Conservation (phyloP, 148 eudicot genomes). For the Nyssa sinensis region DNA sequence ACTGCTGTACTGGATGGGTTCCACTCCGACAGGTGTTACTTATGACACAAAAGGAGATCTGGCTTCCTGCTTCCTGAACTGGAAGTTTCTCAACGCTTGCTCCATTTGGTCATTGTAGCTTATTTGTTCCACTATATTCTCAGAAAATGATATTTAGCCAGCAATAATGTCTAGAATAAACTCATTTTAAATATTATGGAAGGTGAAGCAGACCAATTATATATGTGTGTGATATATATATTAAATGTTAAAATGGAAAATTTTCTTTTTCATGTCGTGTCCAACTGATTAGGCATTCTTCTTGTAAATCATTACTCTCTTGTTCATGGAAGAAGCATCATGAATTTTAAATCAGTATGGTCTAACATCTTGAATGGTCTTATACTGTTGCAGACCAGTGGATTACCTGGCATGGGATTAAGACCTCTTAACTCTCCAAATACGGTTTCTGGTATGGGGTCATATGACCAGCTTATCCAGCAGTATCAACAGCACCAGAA, state of each 20-base stretch:
- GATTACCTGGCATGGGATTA: conserved; percentile 52
- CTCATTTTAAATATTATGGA: background rate
- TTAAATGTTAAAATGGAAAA: background rate
- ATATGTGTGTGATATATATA: no score
- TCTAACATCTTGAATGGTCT: background rate
- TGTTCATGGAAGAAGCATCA: no score
- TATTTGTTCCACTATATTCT: background rate
- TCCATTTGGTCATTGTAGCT: background rate
- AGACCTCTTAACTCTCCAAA: conserved; percentile 50
- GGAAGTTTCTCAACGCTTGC: background rate
- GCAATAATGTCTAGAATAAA: background rate
- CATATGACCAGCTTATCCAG: conserved; percentile 71
- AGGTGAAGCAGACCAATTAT: background rate
- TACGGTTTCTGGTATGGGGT: conserved; percentile 45
- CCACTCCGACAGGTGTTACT: background rate
- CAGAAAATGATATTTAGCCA: background rate
- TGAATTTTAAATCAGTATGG: background rate
- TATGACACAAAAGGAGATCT: background rate
- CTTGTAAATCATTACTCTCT: no score
- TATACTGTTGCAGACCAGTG: conserved; percentile 38
- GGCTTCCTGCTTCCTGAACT: background rate
- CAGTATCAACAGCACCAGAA: conserved; percentile 82
- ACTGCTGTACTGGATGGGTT: background rate
- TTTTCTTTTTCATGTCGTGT: no score
- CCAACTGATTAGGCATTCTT: background rate